Evolutionary conservation across 768 basidiomycete genomes (phyloP), one percentile per base, ranked within the genome.

Genomic region (Phlebiopsis gigantea): DNA sequence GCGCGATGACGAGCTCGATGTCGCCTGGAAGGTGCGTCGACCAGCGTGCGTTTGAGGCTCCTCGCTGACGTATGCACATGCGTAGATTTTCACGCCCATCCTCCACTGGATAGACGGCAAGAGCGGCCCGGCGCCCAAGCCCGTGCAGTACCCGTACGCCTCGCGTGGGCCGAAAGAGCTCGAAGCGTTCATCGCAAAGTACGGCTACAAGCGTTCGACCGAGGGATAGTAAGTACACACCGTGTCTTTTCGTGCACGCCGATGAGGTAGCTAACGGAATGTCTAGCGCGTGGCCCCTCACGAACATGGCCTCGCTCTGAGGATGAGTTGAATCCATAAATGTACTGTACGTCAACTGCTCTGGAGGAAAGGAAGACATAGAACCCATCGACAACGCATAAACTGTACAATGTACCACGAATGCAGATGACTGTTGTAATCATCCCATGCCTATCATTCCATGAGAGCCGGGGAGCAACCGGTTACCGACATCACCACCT

Each of bases 41-140:
- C 2, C 29, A n/a, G 30, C 12, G 48, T 12, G 30, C 46, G 10
- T 17, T 24, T n/a, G 15, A 8, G 22, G 30, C 15, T 39, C 29
- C 53, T 7, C 10, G 34, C 41, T 54, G 51, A 41, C 51, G 21
- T 29, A n/a, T 17, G 17, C 39, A 14, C 31, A 30, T 25, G 50
- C 42, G 21, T 65, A 93, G 90, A 94, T 95, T 65, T 94, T 93
- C 76, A 94, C 93, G 22, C 93, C 91, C 21, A 89, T 96, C 69
- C 72, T 97, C 62, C 94, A 95, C 75, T 95, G 93, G 93, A 96
- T 96, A 69, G 95, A 97, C 14, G 90, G 92, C 10, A 77, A 78
- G 71, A 69, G 74, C 44, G 89, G 86, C 4, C 73, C 75, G 41
- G 73, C 72, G 29, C 94, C 95, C 49, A 84, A 72, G 65, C 93